Conservation (phyloP, 805 yeast species). For the Maudiozyma saulgeensis region DNA sequence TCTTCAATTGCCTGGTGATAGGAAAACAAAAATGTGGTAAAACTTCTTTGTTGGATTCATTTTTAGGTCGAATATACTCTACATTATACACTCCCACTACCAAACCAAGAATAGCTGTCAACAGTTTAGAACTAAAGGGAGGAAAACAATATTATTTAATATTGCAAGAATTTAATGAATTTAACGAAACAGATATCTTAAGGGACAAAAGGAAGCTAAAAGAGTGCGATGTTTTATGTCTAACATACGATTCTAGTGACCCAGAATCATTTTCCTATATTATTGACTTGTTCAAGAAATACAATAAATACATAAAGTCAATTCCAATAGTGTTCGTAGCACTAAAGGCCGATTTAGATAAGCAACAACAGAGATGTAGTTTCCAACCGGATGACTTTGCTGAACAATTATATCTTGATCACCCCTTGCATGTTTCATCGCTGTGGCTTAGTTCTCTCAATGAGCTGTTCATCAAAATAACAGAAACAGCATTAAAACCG, state of each 20-base stretch:
- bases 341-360: conserved; percentile 86
- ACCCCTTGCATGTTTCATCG: conserved; percentile 86
- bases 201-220: conserved; percentile 61
- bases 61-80: conserved; percentile 62
- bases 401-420: conserved; percentile 50
- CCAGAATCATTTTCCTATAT: conserved; percentile 87
- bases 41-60: conserved; percentile 72
- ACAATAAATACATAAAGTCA: conserved; percentile 43
- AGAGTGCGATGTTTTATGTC: conserved; percentile 85
- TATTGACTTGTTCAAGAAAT: conserved; percentile 54
- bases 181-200: conserved; percentile 64
- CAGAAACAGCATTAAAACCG: conserved; percentile 80
- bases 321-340: conserved; percentile 87
- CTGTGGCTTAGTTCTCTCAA: conserved; percentile 80
- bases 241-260: conserved; percentile 88
- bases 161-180: conserved; percentile 80
- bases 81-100: conserved; percentile 74
- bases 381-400: conserved; percentile 85
- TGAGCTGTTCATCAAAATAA: conserved; percentile 78
- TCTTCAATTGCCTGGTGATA: conserved; percentile 78
- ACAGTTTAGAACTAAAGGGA: conserved; percentile 85
- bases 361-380: conserved; percentile 84
- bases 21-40: conserved; percentile 88
- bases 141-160: conserved; percentile 93
- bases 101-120: conserved; percentile 72